Conservation (phyloP, 371 early-diverging fungal species). For the Lichtheimia ornata region DNA sequence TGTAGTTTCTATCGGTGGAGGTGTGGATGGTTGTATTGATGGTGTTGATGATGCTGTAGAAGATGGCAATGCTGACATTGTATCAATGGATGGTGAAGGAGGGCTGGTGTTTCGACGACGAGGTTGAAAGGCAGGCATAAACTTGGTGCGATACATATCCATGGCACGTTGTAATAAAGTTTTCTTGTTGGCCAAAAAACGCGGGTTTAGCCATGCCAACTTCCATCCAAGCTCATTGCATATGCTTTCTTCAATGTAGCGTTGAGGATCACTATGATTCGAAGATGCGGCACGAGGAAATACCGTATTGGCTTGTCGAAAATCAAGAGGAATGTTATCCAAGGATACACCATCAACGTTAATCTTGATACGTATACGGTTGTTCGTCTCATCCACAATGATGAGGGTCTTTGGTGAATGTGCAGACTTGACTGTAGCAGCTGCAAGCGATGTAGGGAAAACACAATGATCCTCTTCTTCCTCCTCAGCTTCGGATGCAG, state of each 20-base stretch:
- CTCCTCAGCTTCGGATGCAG: constrained; percentile 22
- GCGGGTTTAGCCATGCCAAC: constrained; percentile 45
- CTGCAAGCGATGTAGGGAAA: constrained; percentile 21
- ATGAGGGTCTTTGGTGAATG: constrained; percentile 47
- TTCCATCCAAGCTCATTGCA: constrained; percentile 51
- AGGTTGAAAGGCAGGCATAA: constrained; percentile 41
- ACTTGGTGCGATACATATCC: constrained; percentile 44
- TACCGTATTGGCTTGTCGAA: constrained; percentile 41
- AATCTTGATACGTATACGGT: constrained; percentile 43
- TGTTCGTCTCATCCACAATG: constrained; percentile 31
- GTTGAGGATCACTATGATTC: constrained; percentile 11
- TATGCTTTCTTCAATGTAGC: constrained; percentile 37
- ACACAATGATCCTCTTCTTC: constrained; percentile 21
- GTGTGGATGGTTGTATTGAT: background rate
- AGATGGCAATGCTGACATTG: background rate
- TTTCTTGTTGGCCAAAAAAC: constrained; percentile 44
- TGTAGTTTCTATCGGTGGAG: too few species aligned
- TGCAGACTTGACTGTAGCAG: constrained; percentile 31
- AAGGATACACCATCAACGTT: constrained; percentile 39
- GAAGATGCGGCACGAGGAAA: constrained; percentile 35
- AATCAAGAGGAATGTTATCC: constrained; percentile 37
- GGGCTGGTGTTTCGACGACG: constrained; percentile 19
- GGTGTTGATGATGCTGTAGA: constrained; percentile 2
- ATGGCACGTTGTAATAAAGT: constrained; percentile 45
- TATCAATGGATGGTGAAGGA: background rate